phyloP scores from a whole-genome alignment of 2,329 filamentous ascomycete species.

The Akanthomyces uredinophilus region DNA sequence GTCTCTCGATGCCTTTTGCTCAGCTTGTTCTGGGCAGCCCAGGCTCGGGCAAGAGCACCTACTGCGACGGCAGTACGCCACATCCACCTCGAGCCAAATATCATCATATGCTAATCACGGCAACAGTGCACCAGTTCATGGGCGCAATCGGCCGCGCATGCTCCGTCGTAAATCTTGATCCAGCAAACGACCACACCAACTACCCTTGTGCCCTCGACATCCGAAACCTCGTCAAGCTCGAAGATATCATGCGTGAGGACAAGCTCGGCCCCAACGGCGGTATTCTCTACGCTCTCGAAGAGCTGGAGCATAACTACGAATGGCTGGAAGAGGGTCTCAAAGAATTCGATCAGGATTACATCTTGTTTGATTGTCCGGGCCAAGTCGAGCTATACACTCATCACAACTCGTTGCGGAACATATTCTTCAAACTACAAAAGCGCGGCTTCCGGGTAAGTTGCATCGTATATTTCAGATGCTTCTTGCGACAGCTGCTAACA shows the following conservation, averaged over 20 bases:
- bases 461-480: neutral
- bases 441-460: conserved; percentile 73
- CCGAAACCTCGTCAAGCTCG: conserved; percentile 78
- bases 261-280: conserved; percentile 88
- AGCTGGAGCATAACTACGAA: conserved; percentile 88
- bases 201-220: conserved; percentile 91
- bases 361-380: conserved; percentile 93
- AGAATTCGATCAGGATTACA: conserved; percentile 79
- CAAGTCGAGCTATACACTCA: conserved; percentile 98
- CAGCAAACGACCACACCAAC: conserved; percentile 87
- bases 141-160: conserved; percentile 91
- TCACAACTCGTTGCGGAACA: conserved; percentile 83
- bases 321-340: conserved; percentile 83
- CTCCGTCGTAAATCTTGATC: conserved; percentile 93
- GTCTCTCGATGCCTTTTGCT: conserved; percentile 50
- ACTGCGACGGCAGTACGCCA: conserved; percentile 82
- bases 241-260: conserved; percentile 92
- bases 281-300: conserved; percentile 88
- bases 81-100: neutral
- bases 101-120: conserved; percentile 3
- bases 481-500: conserved; percentile 24
- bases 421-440: conserved; percentile 87
- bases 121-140: conserved; percentile 88
- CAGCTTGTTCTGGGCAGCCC: conserved; percentile 92
- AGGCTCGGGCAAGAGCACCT: conserved; percentile 93